These are phyloP conservation scores for Paecilomyces sp. DNA, from an alignment of 2,329 filamentous ascomycete species.

Conservation along the genomic window DNA sequence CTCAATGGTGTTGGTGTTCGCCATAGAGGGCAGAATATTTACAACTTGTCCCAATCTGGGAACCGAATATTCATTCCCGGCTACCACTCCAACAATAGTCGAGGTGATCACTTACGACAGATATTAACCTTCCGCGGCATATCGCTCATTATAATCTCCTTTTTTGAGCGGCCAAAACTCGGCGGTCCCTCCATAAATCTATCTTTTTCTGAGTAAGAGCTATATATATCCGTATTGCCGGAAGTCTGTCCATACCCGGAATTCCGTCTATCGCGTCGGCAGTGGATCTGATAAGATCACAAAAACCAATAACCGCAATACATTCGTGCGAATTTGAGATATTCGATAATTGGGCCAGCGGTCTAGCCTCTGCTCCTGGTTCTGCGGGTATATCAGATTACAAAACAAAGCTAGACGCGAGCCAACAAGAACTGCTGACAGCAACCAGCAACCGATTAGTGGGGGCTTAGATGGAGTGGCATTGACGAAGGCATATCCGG, in stretches of 20 bases:
- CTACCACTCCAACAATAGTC: background rate
- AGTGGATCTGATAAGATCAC: background rate
- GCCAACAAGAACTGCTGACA: too few relatives aligned
- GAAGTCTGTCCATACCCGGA: background rate
- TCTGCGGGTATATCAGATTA: background rate
- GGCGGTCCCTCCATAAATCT: background rate
- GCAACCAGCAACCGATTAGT: background rate
- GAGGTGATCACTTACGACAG: background rate
- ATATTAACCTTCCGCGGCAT: background rate
- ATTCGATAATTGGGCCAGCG: background rate
- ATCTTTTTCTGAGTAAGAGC: background rate
- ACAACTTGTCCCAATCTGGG: slow-evolving; percentile 6
- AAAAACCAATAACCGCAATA: background rate
- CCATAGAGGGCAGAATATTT: slow-evolving; percentile 11
- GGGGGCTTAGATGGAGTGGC: background rate
- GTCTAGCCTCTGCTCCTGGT: background rate
- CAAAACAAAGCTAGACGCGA: background rate
- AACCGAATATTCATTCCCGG: background rate
- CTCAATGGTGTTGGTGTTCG: background rate
- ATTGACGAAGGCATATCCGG: background rate
- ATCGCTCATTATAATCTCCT: background rate
- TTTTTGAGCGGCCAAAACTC: background rate
- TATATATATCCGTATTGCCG: background rate
- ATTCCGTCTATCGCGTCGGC: background rate
- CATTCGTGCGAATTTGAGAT: background rate